These are phyloP conservation scores for Quercus dentata DNA, from an alignment of 306 rosid species.

Conservation along the genomic window DNA sequence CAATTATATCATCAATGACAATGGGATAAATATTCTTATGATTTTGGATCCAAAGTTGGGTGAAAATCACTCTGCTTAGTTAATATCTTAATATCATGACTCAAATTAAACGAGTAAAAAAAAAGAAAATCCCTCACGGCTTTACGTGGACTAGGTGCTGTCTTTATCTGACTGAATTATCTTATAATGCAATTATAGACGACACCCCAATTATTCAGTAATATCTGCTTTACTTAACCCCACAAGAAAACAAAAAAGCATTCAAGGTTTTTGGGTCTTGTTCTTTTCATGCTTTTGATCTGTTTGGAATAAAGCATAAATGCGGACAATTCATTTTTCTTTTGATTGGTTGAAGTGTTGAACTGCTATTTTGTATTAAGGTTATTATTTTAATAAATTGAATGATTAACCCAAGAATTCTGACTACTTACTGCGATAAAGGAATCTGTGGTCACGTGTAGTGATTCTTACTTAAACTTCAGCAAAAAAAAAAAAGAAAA, in stretches of 20 bases:
- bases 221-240: neutral
- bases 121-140: neutral
- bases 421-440: too few relatives aligned
- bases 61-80: neutral
- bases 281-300: neutral
- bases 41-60: neutral
- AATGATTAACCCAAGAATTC: too few relatives aligned
- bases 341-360: neutral
- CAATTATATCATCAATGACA: neutral
- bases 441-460: too few relatives aligned
- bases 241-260: neutral
- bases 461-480: too few relatives aligned
- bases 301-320: neutral
- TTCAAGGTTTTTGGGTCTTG: slow-evolving; percentile 14
- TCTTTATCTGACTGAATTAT: neutral
- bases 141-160: neutral
- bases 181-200: neutral
- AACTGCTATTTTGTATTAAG: neutral
- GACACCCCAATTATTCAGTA: neutral
- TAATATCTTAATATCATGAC: neutral
- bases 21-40: neutral
- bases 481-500: too few relatives aligned
- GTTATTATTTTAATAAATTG: neutral
- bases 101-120: neutral
- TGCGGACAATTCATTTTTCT: neutral